These are phyloP conservation scores for Wickerhamomyces sp. DNA, from an alignment of 1,139 yeast genomes.

Conservation along the genomic window DNA sequence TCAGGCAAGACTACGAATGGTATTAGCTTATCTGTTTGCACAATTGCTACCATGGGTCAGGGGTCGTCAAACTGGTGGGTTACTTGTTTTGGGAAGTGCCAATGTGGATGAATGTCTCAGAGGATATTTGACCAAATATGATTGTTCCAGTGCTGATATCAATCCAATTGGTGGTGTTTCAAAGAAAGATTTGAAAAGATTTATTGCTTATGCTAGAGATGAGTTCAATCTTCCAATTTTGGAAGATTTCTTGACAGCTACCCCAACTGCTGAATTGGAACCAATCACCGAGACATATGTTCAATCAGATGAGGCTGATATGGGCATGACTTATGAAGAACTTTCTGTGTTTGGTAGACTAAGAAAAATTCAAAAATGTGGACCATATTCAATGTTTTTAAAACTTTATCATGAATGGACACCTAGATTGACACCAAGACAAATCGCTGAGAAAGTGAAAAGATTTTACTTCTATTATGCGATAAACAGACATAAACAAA, in stretches of 20 bases:
- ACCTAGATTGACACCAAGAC: constrained; percentile 71
- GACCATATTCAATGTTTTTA: constrained; percentile 92
- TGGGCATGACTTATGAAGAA: constrained; percentile 98
- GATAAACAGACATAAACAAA: constrained; percentile 92
- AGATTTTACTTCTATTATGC: constrained; percentile 91
- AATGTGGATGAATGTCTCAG: constrained; percentile 97
- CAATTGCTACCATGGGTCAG: constrained; percentile 95
- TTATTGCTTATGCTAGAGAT: constrained; percentile 72
- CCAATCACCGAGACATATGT: constrained; percentile 90
- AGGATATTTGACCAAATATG: constrained; percentile 94
- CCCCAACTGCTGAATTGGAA: constrained; percentile 97
- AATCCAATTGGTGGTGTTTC: constrained; percentile 98
- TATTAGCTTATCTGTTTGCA: constrained; percentile 85
- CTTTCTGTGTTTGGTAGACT: constrained; percentile 86
- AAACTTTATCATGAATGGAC: constrained; percentile 91
- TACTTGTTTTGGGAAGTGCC: constrained; percentile 89
- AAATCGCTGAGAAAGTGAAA: constrained; percentile 89
- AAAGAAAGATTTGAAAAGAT: constrained; percentile 81
- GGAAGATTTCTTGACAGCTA: constrained; percentile 73
- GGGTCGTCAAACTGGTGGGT: constrained; percentile 56
- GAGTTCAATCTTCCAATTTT: constrained; percentile 74
- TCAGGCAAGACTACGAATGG: constrained; percentile 96
- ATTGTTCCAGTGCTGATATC: constrained; percentile 93
- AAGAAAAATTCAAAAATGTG: constrained; percentile 89
- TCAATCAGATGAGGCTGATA: constrained; percentile 93